Percentiles rank a stretch among this genome's conserved stretches.
phyloP scores from a whole-genome alignment of 2,329 filamentous ascomycete genomes.

The Phialocephala sp. region DNA sequence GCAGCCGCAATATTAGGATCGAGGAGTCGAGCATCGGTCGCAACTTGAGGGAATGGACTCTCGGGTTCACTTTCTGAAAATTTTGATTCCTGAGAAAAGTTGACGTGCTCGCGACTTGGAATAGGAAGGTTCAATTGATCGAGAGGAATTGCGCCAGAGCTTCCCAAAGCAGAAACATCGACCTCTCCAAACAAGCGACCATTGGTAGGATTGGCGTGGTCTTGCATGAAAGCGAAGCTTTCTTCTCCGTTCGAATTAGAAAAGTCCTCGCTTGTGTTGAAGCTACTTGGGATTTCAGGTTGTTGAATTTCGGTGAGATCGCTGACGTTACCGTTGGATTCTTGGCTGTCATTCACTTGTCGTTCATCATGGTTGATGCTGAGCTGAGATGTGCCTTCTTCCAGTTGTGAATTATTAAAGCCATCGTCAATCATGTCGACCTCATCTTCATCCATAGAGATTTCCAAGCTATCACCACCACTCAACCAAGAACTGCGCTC shows the following conservation, averaged over 20 bases:
- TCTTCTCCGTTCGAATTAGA: slow-evolving; percentile 24
- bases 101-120: slow-evolving; percentile 18
- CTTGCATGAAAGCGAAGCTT: slow-evolving; percentile 28
- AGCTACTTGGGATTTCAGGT: slow-evolving; percentile 40
- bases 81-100: slow-evolving; percentile 17
- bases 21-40: neutral
- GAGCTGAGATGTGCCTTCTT: slow-evolving; percentile 41
- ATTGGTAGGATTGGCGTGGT: slow-evolving; percentile 21
- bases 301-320: slow-evolving; percentile 35
- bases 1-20: slow-evolving; percentile 5
- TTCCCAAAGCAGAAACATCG: slow-evolving; percentile 38
- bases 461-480: slow-evolving; percentile 29
- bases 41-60: slow-evolving; percentile 1
- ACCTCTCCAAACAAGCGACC: slow-evolving; percentile 43
- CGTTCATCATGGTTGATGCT: slow-evolving; percentile 33
- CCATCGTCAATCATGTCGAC: slow-evolving; percentile 33
- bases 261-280: slow-evolving; percentile 32
- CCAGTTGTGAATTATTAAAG: slow-evolving; percentile 32
- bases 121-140: slow-evolving; percentile 39
- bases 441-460: slow-evolving; percentile 36
- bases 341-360: slow-evolving; percentile 31
- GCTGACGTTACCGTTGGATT: slow-evolving; percentile 30
- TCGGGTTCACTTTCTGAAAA: slow-evolving; percentile 21
- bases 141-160: slow-evolving; percentile 40
- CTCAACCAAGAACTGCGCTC: slow-evolving; percentile 76